Evolutionary conservation across 2,329 filamentous ascomycete genomes (phyloP), one percentile per base, ranked within the genome.

Genomic region (Fusarium sp.): DNA sequence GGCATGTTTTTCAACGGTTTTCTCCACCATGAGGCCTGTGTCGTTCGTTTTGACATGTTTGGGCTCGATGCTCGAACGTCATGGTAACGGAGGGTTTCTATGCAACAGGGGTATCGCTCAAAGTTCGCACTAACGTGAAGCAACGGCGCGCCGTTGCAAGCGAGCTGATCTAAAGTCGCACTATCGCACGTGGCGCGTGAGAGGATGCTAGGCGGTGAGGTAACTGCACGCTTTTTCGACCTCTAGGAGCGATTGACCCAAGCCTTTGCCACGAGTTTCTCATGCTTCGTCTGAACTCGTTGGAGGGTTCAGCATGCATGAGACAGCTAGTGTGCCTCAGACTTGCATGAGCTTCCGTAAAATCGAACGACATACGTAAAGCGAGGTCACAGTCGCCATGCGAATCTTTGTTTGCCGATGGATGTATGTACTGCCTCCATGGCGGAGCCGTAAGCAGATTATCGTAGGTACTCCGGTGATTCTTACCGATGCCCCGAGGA

Each of bases 111-210:
- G 34, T 60, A 24, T 18, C 51, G 24, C 53, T 48, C 41, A 43
- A 55, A 38, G 48, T 13, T 57, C 9, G 38, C 59, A 46, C 65
- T 71, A 69, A 69, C 52, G 59, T 45, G 41, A 65, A 52, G 44
- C 59, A 64, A 64, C 53, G 56, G 30, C 48, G 56, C 56, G 53
- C 65, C 68, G 57, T 69, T 69, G 32, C 56, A 65, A 69, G 59
- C 45, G 52, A 58, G 48, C 55, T 69, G 51, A 46, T 40, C 62
- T 65, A 59, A 55, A 56, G 53, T 51, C 48, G 57, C 49, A 58
- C 65, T 69, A 71, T 69, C 41, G 32, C 60, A 62, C 43, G 58
- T 69, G 67, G 67, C 67, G 67, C 12, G n/a, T 46, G 25, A 55
- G 49, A 25, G 20, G 56, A 44, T 63, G 29, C 30, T 43, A 56